Evolutionary conservation across 768 basidiomycete species (phyloP), one percentile per base, ranked within the genome.

Genomic region (Boletus insuetus): DNA sequence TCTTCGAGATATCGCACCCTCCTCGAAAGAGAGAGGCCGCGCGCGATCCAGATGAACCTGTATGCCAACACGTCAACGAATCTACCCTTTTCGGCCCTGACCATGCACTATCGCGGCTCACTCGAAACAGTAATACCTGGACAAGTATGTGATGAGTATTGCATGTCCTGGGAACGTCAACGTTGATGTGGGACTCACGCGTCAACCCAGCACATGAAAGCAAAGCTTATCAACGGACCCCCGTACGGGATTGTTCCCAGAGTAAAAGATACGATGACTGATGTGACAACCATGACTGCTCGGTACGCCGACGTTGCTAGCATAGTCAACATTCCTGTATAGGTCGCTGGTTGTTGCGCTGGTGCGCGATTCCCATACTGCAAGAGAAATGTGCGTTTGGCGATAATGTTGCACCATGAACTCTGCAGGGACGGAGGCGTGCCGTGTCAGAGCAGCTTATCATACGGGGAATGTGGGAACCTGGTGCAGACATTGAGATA

Each of bases 101-200:
- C 46, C 51, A 26, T 55, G 17, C 51, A 44, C 34, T 11, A 53
- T 34, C 32, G 44, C 13, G 20, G 62, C 79, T 73, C 66, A 93
- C 91, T 94, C 92, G 64, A 94, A 94, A 71, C 87, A 92, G 71
- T 94, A 94, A 69, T 92, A 94, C 45, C 91, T 92, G 43, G 16
- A 45, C n/a, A 48, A 24, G 44, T 26, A 46, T 17, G 48, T 6
- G n/a, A 40, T 51, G 40, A 60, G 22, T 46, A 47, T 32, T 6
- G 46, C 35, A 46, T 53, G 57, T 47, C 47, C 53, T 8, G 19
- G 38, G 4, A 34, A 31, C 17, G 19, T n/a, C 41, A 45, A 50
- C 26, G n/a, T 41, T 13, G 57, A 46, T 19, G 35, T 43, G 51
- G 17, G 11, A 87, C 91, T 79, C 70, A 94, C 87, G 92, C 79